phyloP scores from a whole-genome alignment of 2,329 filamentous ascomycete species.

The Exophiala dermatitidis region DNA sequence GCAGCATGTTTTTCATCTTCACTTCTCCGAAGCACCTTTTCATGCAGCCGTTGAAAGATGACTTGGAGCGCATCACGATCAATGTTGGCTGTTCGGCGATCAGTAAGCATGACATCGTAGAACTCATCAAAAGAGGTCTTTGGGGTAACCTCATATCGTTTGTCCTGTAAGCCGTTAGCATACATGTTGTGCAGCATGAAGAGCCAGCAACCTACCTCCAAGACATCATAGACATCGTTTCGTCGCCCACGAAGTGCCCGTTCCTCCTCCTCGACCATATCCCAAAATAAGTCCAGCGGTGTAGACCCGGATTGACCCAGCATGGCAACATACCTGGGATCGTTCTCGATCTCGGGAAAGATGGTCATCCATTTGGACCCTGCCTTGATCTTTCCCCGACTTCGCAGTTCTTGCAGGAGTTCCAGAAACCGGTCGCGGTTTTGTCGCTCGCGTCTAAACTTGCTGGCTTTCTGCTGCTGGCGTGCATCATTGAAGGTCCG shows the following conservation, averaged over 20 bases:
- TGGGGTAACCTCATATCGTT: slow-evolving; percentile 80
- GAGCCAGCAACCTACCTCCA: slow-evolving; percentile 60
- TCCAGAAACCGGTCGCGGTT: slow-evolving; percentile 72
- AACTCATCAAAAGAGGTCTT: slow-evolving; percentile 89
- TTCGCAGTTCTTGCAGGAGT: slow-evolving; percentile 66
- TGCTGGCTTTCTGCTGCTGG: slow-evolving; percentile 77
- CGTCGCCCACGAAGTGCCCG: slow-evolving; percentile 70
- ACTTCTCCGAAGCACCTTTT: slow-evolving; percentile 72
- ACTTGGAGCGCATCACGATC: slow-evolving; percentile 69
- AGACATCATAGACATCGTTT: slow-evolving; percentile 78
- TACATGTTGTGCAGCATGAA: slow-evolving; percentile 9
- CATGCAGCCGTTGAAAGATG: slow-evolving; percentile 80
- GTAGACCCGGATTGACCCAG: slow-evolving; percentile 77
- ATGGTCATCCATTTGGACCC: slow-evolving; percentile 85
- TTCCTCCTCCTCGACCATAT: slow-evolving; percentile 89
- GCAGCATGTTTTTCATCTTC: slow-evolving; percentile 77
- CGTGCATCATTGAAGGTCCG: slow-evolving; percentile 83
- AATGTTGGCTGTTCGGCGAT: slow-evolving; percentile 82
- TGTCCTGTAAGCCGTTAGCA: slow-evolving; percentile 57
- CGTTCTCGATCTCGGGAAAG: slow-evolving; percentile 64
- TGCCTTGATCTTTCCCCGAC: slow-evolving; percentile 75
- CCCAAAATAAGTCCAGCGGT: slow-evolving; percentile 91
- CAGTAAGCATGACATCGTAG: slow-evolving; percentile 69
- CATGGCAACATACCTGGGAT: slow-evolving; percentile 76
- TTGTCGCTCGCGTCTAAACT: slow-evolving; percentile 74